Evolutionary conservation across 225 moss, liverwort and hornwort species (phyloP), one percentile per base, ranked within the genome.

Genomic region (Takakia lepidozioides): DNA sequence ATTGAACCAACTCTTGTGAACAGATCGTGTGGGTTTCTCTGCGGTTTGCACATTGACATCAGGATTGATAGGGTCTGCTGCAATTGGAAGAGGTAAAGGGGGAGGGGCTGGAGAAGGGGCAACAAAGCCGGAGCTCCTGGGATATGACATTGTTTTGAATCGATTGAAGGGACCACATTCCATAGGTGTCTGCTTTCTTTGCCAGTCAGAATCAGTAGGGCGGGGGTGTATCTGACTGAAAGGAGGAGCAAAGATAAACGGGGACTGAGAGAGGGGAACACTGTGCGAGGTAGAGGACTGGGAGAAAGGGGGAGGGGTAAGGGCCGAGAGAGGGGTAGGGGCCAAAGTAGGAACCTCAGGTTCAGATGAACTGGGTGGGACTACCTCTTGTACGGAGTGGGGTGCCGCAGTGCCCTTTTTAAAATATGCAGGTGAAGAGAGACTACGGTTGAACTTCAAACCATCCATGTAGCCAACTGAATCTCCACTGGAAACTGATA

Each of bases 111-210:
- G 59, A 46, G 56, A 25, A 51, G 71, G 45, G 22, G 35, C 51
- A 51, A 65, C 60, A 3, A 71, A 54, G 41, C 59, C 64, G 30
- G 34, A 60, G 51, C 65, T 71, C 46, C 40, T 44, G 3, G 50
- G 22, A 46, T 60, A 64, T 22, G 53, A 58, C 70, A 19, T 38
- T 56, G 3, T 38, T 46, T 24, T 41, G 38, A 35, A 37, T 60
- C 18, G 46, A 32, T 37, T 23, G 14, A 20, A 11, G 19, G 49
- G 55, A 48, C 3, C 32, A 60, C 32, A 60, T 10, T 44, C 43
- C 37, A 5, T 34, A 29, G 27, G 29, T 22, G 38, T 24, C 44
- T 30, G 27, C 25, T 45, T 45, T 28, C n/a, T n/a, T n/a, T n/a
- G n/a, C n/a, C n/a, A n/a, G n/a, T 29, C 21, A 20, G 29, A 52